A percentile compares a stretch with the other conserved stretches of the same genome.
These are phyloP conservation scores for Croton laevigatus DNA, from an alignment of 441 rosid genomes.

Conservation along the genomic window DNA sequence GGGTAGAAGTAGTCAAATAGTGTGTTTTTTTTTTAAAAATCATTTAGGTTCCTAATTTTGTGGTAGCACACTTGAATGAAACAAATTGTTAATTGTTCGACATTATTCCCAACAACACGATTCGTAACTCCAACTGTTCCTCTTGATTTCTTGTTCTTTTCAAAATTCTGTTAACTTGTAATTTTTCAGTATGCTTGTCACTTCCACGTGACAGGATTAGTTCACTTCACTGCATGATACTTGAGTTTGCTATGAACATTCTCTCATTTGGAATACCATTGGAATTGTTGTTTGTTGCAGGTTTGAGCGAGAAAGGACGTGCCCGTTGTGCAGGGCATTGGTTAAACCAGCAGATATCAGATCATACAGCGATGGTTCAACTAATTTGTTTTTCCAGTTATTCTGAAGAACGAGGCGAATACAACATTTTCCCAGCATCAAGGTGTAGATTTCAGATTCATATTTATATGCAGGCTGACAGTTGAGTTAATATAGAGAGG, in stretches of 20 bases:
- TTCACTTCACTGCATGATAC: neutral
- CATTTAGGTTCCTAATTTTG: no score
- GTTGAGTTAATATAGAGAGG: neutral
- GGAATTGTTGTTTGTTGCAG: constrained; percentile 34
- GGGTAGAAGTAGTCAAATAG: neutral
- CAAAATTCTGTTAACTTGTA: no score
- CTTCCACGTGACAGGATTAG: no score
- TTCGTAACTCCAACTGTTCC: no score
- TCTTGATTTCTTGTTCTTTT: no score
- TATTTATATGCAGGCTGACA: neutral
- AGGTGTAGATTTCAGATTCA: neutral
- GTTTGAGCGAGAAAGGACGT: constrained; percentile 69
- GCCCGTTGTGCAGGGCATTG: constrained; percentile 61
- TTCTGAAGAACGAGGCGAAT: constrained; percentile 26
- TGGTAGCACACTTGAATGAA: neutral
- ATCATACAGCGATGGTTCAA: constrained; percentile 61
- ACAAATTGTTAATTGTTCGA: no score
- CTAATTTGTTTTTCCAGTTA: constrained; percentile 57
- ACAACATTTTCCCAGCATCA: neutral
- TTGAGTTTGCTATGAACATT: neutral
- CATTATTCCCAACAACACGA: neutral
- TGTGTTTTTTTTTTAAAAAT: no score
- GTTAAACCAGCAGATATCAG: constrained; percentile 55
- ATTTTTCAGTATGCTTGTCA: neutral
- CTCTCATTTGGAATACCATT: neutral